Evolutionary conservation across 2,329 filamentous ascomycete genomes (phyloP).

Genomic region (Aspergillus bombycis): DNA sequence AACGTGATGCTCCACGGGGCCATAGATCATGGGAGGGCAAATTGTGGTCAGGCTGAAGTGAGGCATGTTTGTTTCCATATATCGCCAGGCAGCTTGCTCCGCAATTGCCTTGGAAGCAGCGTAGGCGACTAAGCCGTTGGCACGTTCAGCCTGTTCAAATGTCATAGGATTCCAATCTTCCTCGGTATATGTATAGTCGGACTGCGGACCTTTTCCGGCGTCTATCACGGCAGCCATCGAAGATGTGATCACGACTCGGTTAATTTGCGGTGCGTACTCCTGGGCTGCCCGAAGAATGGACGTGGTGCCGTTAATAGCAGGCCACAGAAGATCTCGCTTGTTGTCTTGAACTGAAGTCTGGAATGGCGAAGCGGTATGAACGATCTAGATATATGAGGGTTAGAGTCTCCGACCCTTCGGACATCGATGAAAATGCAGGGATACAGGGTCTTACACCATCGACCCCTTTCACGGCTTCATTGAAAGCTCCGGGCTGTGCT

Average conservation of each 20-base stretch:
- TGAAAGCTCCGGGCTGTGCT: not conserved
- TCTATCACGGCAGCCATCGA: constrained; percentile 7
- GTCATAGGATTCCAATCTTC: constrained; percentile 1
- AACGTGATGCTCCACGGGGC: not conserved
- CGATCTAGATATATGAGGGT: not conserved
- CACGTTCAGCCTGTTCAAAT: not conserved
- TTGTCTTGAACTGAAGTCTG: not conserved
- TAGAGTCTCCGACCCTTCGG: too few relatives aligned
- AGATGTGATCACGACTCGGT: constrained; percentile 8
- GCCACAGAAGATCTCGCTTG: constrained; percentile 4
- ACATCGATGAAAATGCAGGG: too few relatives aligned
- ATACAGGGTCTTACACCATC: not conserved
- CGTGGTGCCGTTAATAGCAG: constrained; percentile 7
- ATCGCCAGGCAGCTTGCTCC: constrained; percentile 12
- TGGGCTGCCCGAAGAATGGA: not conserved
- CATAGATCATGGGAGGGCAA: constrained; percentile 6
- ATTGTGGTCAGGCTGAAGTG: constrained; percentile 10
- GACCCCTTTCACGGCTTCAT: not conserved
- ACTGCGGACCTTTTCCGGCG: not conserved
- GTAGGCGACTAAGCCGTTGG: too few relatives aligned
- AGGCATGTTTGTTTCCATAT: constrained; percentile 1
- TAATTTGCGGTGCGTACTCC: not conserved
- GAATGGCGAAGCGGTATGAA: not conserved
- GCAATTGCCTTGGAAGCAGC: constrained; percentile 5
- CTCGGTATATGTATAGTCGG: constrained; percentile 3